Percentiles rank a stretch among this genome's conserved stretches.
Conservation (phyloP, 2,329 filamentous ascomycete species). For the Neopestalotiopsis sp. region DNA sequence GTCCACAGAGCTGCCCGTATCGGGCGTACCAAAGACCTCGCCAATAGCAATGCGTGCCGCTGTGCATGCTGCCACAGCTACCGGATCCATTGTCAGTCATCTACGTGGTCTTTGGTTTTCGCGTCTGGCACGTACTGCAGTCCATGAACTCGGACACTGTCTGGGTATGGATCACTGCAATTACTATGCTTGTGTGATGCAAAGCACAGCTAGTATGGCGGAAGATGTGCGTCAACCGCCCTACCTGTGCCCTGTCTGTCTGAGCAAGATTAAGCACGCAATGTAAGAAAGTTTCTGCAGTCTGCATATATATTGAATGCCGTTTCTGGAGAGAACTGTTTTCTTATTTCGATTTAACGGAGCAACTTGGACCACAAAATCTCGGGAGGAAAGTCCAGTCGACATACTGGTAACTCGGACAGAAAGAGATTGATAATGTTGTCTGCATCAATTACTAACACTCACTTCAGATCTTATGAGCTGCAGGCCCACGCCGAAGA, state of each 20-base stretch:
- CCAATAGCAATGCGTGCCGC: conserved; percentile 40
- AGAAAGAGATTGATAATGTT: not conserved
- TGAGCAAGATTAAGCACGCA: conserved; percentile 54
- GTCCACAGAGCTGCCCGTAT: not conserved
- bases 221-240: conserved; percentile 69
- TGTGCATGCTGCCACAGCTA: conserved; percentile 33
- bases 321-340: not conserved
- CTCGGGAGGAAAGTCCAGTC: not conserved
- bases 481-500: conserved; percentile 24
- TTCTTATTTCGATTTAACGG: not conserved
- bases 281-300: conserved; percentile 21
- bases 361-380: not conserved
- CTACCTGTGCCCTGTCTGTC: conserved; percentile 66
- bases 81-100: conserved; percentile 30
- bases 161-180: conserved; percentile 70
- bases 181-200: conserved; percentile 70
- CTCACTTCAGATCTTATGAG: conserved; percentile 26
- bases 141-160: conserved; percentile 72
- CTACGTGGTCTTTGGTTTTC: conserved; percentile 60
- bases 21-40: conserved; percentile 15
- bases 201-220: conserved; percentile 59
- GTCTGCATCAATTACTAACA: not conserved
- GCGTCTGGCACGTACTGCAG: conserved; percentile 60
- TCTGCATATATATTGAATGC: not conserved
- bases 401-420: not conserved